Evolutionary conservation across 2,329 filamentous ascomycete species (phyloP).

Genomic region (Monosporascus sp.): DNA sequence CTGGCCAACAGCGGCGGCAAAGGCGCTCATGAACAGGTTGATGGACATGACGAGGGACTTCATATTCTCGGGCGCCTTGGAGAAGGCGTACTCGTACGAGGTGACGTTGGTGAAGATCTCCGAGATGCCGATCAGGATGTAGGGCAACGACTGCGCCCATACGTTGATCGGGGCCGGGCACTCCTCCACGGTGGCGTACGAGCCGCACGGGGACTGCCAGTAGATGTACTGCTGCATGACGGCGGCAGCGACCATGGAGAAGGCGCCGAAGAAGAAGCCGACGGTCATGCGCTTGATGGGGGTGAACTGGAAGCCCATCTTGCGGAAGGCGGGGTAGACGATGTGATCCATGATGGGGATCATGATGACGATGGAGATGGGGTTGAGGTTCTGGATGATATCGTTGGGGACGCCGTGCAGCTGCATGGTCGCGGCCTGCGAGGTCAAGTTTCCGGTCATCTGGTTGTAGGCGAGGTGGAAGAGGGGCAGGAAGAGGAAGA

Average conservation of each 20-base stretch:
- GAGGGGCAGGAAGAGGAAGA: constrained; percentile 65
- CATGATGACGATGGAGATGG: constrained; percentile 68
- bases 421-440: constrained; percentile 60
- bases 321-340: constrained; percentile 63
- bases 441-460: constrained; percentile 54
- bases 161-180: constrained; percentile 48
- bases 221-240: constrained; percentile 60
- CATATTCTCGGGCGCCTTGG: constrained; percentile 72
- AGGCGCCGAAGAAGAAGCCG: constrained; percentile 62
- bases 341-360: constrained; percentile 63
- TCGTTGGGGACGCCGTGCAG: constrained; percentile 71
- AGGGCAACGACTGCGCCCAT: constrained; percentile 47
- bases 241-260: constrained; percentile 54
- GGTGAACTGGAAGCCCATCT: constrained; percentile 58
- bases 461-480: constrained; percentile 55
- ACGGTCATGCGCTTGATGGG: constrained; percentile 69
- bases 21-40: constrained; percentile 62
- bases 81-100: constrained; percentile 66
- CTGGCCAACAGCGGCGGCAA: constrained; percentile 63
- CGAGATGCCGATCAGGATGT: constrained; percentile 40
- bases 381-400: constrained; percentile 68
- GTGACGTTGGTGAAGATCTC: constrained; percentile 46
- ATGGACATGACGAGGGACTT: constrained; percentile 62
- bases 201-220: constrained; percentile 53
- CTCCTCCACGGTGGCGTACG: constrained; percentile 37